phyloP scores from a whole-genome alignment of 176 grass and related monocot species.

The Zoysia japonica region DNA sequence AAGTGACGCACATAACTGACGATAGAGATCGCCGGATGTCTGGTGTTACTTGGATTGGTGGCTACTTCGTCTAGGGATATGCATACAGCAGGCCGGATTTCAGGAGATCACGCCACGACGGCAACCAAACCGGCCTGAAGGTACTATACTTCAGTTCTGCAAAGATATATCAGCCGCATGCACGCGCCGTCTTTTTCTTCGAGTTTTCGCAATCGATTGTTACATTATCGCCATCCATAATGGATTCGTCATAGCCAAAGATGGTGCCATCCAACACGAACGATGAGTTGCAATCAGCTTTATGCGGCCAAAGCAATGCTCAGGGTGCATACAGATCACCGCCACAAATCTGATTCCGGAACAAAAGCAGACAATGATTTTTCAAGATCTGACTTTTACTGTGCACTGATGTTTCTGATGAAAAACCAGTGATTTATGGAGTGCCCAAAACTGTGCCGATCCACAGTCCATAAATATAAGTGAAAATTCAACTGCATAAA shows the following conservation, averaged over 20 bases:
- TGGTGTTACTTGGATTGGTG: neutral
- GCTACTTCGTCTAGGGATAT: no score
- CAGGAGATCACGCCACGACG: neutral
- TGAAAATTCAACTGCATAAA: neutral
- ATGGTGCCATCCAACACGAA: conserved; percentile 4
- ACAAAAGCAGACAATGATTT: conserved; percentile 7
- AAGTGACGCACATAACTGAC: neutral
- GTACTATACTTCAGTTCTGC: neutral
- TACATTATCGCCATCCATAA: neutral
- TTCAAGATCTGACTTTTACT: neutral
- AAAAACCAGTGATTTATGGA: neutral
- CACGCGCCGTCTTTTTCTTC: neutral
- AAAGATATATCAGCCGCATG: neutral
- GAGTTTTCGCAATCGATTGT: neutral
- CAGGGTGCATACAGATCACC: neutral
- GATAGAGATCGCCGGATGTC: neutral
- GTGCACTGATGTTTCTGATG: neutral
- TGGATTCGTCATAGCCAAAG: neutral
- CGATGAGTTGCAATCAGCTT: conserved; percentile 25
- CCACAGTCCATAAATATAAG: neutral
- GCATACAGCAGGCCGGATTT: neutral
- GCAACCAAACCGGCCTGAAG: neutral
- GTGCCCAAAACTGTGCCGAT: neutral
- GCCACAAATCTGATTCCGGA: conserved; percentile 14
- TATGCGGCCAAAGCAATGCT: conserved; percentile 10